Evolutionary conservation across 805 yeast genomes (phyloP).

Genomic region (Saccharomycopsis oosterbeekiorum): DNA sequence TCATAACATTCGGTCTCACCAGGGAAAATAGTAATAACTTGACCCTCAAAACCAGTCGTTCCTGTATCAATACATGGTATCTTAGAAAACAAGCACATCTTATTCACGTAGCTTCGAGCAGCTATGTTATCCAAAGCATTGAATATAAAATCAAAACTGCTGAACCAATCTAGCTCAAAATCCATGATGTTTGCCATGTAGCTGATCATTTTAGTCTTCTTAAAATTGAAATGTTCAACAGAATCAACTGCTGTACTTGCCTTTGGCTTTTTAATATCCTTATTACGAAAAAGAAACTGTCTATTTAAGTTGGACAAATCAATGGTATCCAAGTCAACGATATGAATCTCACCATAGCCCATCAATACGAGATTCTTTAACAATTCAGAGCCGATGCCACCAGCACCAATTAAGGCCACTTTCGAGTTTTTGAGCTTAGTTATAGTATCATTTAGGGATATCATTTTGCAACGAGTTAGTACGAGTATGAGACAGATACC

Average conservation of each 20-base stretch:
- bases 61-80: conserved; percentile 88
- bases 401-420: conserved; percentile 85
- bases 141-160: conserved; percentile 66
- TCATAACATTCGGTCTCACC: conserved; percentile 85
- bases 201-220: conserved; percentile 53
- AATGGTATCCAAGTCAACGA: conserved; percentile 93
- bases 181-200: conserved; percentile 88
- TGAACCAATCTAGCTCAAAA: conserved; percentile 72
- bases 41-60: conserved; percentile 91
- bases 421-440: conserved; percentile 27
- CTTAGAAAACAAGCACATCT: conserved; percentile 61
- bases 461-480: neutral
- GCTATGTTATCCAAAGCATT: conserved; percentile 92
- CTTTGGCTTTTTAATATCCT: conserved; percentile 84
- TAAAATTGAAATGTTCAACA: conserved; percentile 61
- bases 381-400: conserved; percentile 93
- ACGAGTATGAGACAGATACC: too few relatives aligned
- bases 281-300: conserved; percentile 81
- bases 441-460: neutral
- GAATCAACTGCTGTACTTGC: conserved; percentile 78
- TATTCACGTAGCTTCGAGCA: conserved; percentile 85
- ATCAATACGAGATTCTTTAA: conserved; percentile 68
- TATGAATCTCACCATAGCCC: conserved; percentile 79
- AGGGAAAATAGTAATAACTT: conserved; percentile 84
- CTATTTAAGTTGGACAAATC: conserved; percentile 88